phyloP scores from a whole-genome alignment of 768 basidiomycete genomes.

The Collybiopsis luxurians region DNA sequence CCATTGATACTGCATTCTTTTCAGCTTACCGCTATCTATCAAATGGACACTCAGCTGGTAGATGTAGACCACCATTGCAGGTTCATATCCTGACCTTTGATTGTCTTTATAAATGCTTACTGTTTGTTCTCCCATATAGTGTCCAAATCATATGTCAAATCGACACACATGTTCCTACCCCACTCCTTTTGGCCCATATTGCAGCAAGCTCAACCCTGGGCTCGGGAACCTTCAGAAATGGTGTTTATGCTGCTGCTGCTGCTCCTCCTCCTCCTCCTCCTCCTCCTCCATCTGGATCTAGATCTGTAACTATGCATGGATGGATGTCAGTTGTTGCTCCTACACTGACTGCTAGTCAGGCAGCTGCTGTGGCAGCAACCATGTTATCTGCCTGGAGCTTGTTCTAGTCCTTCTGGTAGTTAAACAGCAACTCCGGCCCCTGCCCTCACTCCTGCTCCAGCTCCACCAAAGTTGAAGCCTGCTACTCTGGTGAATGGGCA shows the following conservation, averaged over 20 bases:
- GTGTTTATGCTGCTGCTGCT: slow-evolving; percentile 5
- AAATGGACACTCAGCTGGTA: slow-evolving; percentile 82
- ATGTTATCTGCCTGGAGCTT: not conserved
- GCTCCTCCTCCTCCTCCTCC: slow-evolving; percentile 5
- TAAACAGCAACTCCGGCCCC: not conserved
- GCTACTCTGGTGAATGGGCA: no score
- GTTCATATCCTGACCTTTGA: slow-evolving; percentile 24
- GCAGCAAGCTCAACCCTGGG: slow-evolving; percentile 23
- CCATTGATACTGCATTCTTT: no score
- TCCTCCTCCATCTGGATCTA: not conserved
- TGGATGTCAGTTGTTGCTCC: slow-evolving; percentile 1
- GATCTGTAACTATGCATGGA: not conserved
- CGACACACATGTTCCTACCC: slow-evolving; percentile 76
- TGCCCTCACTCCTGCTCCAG: slow-evolving; percentile 14
- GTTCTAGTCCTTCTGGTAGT: not conserved
- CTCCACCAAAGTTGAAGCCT: slow-evolving; percentile 8
- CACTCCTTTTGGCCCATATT: slow-evolving; percentile 57
- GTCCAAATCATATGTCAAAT: slow-evolving; percentile 80
- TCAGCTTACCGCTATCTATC: slow-evolving; percentile 74
- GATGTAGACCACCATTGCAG: slow-evolving; percentile 88
- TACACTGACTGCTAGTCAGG: not conserved
- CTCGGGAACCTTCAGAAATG: slow-evolving; percentile 55
- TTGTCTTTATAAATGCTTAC: not conserved
- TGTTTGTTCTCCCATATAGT: slow-evolving; percentile 28
- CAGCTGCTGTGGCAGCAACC: slow-evolving; percentile 1